Evolutionary conservation across 2,329 filamentous ascomycete species (phyloP), one percentile per base, ranked within the genome.

Genomic region (Cladophialophora bantiana): DNA sequence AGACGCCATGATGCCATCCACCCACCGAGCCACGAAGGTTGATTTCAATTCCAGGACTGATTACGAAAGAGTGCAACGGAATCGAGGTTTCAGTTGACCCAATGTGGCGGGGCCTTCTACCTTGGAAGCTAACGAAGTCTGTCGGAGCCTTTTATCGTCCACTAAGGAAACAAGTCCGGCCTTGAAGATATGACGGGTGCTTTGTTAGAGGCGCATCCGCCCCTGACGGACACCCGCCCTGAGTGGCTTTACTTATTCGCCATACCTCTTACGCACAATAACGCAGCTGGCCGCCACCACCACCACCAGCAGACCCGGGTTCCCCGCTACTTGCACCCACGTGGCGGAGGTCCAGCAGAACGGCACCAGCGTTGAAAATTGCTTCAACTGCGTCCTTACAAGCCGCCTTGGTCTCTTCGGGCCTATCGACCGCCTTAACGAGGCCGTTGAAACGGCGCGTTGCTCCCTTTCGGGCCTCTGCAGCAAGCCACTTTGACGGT

Each of bases 391-490:
- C 6, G 7, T 50, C 45, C 18, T 50, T 50, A 20, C 45, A 50
- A 20, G n/a, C 7, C 26, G 45, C 18, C 18, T 26, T 26, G 45
- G 18, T 50, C 45, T 9, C 45, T 50, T 20, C 26, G 45, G 45
- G 45, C 45, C 18, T 26, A 50, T 50, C 7, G 45, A n/a, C 31
- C 1, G 52, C 52, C 31, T 55, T n/a, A 55, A 31, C 10, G 31
- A 55, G 34, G 31, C 52, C 13, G 52, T 26, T 26, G 20, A 58
- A 42, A 58, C 62, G 62, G 62, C 54, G 52, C 55, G 38, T 58
- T 55, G 62, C 50, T 31, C 62, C 62, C 34, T 64, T 64, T 64
- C 62, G 62, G 31, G 31, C 52, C 52, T 35, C 52, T 36, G n/a
- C 52, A 20, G 52, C 45, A 50, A 26, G 45, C 45, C 45, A 50